Conservation (phyloP, 805 yeast genomes). For the Priceomyces haplophilus region DNA sequence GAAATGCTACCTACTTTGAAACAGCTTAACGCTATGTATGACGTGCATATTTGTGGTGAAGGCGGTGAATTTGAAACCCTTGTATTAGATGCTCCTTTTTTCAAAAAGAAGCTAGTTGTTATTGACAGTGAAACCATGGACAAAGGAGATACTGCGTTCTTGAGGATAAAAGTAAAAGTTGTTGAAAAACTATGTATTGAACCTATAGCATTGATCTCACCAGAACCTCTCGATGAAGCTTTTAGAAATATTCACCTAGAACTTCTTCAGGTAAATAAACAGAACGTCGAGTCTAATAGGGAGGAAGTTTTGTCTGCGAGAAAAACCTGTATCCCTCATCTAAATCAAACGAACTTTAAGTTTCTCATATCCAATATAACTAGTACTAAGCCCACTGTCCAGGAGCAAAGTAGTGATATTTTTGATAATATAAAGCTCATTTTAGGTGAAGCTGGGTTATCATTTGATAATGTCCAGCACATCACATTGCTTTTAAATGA, state of each 20-base stretch:
- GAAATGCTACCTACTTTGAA: slow-evolving; percentile 58
- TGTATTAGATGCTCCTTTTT: slow-evolving; percentile 88
- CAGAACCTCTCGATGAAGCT: slow-evolving; percentile 39
- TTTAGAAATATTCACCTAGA: slow-evolving; percentile 33
- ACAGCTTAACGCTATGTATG: slow-evolving; percentile 59
- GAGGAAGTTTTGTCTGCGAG: neutral
- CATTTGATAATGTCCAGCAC: slow-evolving; percentile 51
- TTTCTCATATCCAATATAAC: slow-evolving; percentile 31
- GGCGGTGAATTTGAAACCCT: slow-evolving; percentile 98
- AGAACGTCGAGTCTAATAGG: neutral
- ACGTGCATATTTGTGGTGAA: slow-evolving; percentile 95
- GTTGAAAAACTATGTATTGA: slow-evolving; percentile 35
- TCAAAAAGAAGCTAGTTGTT: slow-evolving; percentile 48
- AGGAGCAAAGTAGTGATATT: slow-evolving; percentile 47
- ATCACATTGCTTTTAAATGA: slow-evolving; percentile 58
- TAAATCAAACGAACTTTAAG: slow-evolving; percentile 14
- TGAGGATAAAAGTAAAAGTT: slow-evolving; percentile 51
- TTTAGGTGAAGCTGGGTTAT: slow-evolving; percentile 27
- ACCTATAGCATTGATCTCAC: slow-evolving; percentile 19
- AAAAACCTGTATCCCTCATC: neutral
- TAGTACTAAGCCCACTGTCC: slow-evolving; percentile 17
- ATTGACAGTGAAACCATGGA: slow-evolving; percentile 37
- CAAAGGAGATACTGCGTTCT: slow-evolving; percentile 68
- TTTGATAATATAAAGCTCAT: slow-evolving; percentile 41
- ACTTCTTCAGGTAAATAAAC: neutral